Conservation (phyloP, 768 basidiomycete species). For the Auricularia auricula-judae region DNA sequence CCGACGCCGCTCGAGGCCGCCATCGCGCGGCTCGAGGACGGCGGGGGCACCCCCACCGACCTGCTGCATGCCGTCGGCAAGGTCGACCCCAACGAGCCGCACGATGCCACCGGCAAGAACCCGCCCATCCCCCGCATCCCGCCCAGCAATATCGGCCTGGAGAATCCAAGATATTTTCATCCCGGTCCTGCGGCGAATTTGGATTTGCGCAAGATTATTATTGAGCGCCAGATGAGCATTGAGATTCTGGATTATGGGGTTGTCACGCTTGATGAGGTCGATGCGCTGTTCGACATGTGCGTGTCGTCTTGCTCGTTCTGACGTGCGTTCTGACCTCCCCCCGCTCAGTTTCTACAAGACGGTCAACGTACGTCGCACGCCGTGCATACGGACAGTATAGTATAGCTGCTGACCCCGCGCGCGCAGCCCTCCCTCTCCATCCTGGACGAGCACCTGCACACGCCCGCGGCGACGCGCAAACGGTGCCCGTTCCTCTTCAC, state of each 20-base stretch:
- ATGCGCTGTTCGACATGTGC: conserved; percentile 42
- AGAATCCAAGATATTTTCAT: background rate
- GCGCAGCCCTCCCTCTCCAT: conserved; percentile 20
- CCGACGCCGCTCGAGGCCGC: background rate
- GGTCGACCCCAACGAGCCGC: background rate
- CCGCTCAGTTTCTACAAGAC: conserved; percentile 12
- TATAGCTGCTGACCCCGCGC: background rate
- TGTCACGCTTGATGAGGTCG: conserved; percentile 40
- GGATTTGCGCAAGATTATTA: conserved; percentile 13
- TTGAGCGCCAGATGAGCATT: conserved; percentile 21
- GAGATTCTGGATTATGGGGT: conserved; percentile 36
- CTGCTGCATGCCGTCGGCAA: background rate
- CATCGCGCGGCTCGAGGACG: background rate
- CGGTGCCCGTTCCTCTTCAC: conserved; percentile 29
- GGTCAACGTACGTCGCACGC: conserved; percentile 10
- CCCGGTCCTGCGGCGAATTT: conserved; percentile 7
- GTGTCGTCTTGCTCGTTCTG: conserved; percentile 10
- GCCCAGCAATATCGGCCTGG: background rate
- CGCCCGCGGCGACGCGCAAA: conserved; percentile 24
- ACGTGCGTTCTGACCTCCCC: background rate
- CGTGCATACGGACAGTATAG: background rate
- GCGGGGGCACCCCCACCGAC: background rate
- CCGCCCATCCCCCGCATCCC: background rate
- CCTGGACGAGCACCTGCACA: conserved; percentile 28
- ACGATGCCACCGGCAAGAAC: background rate